Conservation (phyloP, 148 eudicot species). For the Persicaria maculosa region DNA sequence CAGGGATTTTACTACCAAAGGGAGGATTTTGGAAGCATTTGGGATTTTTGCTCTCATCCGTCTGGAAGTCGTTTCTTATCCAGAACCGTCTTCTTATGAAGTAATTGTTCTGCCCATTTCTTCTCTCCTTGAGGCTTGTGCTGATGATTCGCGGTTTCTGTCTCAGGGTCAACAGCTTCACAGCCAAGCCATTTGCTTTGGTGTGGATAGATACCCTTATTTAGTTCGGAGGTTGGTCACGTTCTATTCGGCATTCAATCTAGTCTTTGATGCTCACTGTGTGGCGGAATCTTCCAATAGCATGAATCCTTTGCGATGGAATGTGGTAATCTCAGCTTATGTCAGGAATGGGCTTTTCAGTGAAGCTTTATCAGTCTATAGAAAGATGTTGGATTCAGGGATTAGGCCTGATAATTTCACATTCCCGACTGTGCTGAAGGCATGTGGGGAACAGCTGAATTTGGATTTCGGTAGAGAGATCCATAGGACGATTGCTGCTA, state of each 20-base stretch:
- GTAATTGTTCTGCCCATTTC: slow-evolving; percentile 39
- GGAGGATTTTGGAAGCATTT: slow-evolving; percentile 51
- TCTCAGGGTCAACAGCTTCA: slow-evolving; percentile 65
- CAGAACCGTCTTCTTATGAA: slow-evolving; percentile 23
- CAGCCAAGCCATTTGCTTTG: slow-evolving; percentile 40
- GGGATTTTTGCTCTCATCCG: slow-evolving; percentile 38
- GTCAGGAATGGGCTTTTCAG: slow-evolving; percentile 35
- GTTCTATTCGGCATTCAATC: slow-evolving; percentile 45
- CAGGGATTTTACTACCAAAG: slow-evolving; percentile 40
- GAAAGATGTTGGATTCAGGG: slow-evolving; percentile 47
- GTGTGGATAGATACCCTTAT: slow-evolving; percentile 34
- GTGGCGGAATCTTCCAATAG: slow-evolving; percentile 39
- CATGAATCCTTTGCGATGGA: slow-evolving; percentile 62
- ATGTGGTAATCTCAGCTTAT: slow-evolving; percentile 63
- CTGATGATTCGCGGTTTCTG: slow-evolving; percentile 30
- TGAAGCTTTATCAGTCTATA: slow-evolving; percentile 48
- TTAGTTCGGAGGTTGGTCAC: slow-evolving; percentile 55
- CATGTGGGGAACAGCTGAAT: slow-evolving; percentile 59
- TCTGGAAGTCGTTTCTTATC: slow-evolving; percentile 23
- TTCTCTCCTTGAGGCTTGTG: slow-evolving; percentile 49
- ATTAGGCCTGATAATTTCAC: slow-evolving; percentile 65
- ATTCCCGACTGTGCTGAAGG: slow-evolving; percentile 69
- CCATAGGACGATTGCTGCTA: slow-evolving; percentile 36
- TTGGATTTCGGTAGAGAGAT: slow-evolving; percentile 50
- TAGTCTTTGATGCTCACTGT: slow-evolving; percentile 43